phyloP scores from a whole-genome alignment of 1,284 basidiomycete species.

The Puccinia novopanici region DNA sequence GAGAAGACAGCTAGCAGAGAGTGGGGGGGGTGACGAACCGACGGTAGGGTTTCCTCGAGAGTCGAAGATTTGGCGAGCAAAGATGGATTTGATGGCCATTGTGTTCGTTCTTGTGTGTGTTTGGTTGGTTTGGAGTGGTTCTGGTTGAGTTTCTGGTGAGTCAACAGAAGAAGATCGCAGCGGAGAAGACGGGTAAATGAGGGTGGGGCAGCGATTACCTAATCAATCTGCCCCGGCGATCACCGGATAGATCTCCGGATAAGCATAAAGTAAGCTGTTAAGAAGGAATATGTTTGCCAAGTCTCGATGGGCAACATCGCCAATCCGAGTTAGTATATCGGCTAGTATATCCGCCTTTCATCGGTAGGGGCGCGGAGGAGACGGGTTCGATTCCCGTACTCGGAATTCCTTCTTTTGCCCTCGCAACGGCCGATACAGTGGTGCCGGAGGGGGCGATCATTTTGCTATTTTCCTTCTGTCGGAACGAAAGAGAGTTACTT shows the following conservation, averaged over 20 bases:
- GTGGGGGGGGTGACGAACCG: constrained; percentile 39
- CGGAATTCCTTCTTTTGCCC: constrained; percentile 8
- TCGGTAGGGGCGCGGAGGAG: constrained; percentile 28
- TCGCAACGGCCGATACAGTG: too few relatives aligned
- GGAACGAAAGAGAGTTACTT: too few relatives aligned
- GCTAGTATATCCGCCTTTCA: constrained; percentile 51
- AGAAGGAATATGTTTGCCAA: too few relatives aligned
- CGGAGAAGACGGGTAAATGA: neutral
- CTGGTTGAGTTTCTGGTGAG: neutral
- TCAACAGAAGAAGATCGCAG: neutral
- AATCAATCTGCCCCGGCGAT: neutral
- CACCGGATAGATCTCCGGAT: neutral
- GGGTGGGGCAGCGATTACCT: constrained; percentile 17
- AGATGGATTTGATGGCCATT: constrained; percentile 53
- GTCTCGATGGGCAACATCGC: neutral
- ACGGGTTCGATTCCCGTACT: constrained; percentile 51
- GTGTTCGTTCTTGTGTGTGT: neutral
- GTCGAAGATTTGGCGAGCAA: constrained; percentile 78
- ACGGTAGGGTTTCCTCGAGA: constrained; percentile 69
- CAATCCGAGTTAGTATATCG: constrained; percentile 51
- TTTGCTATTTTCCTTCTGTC: too few relatives aligned
- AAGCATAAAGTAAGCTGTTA: neutral
- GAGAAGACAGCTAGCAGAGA: neutral
- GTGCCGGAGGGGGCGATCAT: too few relatives aligned
- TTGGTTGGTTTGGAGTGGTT: neutral